Percentiles rank a stretch among this genome's conserved stretches.
phyloP scores from a whole-genome alignment of 2,329 filamentous ascomycete species.

The Diaporthe sp. region DNA sequence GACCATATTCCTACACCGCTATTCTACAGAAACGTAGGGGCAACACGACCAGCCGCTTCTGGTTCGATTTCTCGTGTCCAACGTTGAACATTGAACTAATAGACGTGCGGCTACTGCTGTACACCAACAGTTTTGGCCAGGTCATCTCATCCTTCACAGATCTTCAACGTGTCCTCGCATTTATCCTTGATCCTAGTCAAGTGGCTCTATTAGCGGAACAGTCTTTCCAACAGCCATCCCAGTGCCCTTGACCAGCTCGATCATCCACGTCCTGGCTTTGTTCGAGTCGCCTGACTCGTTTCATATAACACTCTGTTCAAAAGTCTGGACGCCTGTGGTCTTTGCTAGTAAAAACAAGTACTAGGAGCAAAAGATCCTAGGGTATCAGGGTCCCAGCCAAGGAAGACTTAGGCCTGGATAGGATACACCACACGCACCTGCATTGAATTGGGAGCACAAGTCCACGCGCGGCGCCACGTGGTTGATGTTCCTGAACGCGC shows the following conservation, averaged over 20 bases:
- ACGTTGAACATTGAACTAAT: too few species aligned
- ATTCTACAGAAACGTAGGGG: neutral
- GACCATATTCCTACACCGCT: neutral
- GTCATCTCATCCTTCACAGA: constrained; percentile 60
- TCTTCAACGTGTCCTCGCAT: constrained; percentile 58
- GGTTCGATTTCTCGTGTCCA: neutral
- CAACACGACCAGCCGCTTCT: neutral
- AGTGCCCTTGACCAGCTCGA: constrained; percentile 63
- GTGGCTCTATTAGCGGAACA: constrained; percentile 58
- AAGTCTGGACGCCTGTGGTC: constrained; percentile 23
- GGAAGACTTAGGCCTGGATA: neutral
- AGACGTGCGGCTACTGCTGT: neutral
- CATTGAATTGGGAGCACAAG: constrained; percentile 46
- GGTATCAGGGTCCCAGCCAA: too few species aligned
- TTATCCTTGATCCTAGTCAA: constrained; percentile 60
- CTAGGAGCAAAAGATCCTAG: too few species aligned
- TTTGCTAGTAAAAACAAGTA: neutral
- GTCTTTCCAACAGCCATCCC: constrained; percentile 43
- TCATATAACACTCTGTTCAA: constrained; percentile 33
- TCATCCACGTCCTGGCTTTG: constrained; percentile 62
- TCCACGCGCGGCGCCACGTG: constrained; percentile 40
- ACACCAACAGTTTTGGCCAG: constrained; percentile 60
- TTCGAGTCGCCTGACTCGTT: constrained; percentile 60
- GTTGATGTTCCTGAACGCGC: constrained; percentile 49
- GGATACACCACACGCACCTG: neutral